A percentile compares a stretch with the other conserved stretches of the same genome.
Evolutionary conservation across 2,329 filamentous ascomycete genomes (phyloP).

Genomic region (Botrytis fabae): DNA sequence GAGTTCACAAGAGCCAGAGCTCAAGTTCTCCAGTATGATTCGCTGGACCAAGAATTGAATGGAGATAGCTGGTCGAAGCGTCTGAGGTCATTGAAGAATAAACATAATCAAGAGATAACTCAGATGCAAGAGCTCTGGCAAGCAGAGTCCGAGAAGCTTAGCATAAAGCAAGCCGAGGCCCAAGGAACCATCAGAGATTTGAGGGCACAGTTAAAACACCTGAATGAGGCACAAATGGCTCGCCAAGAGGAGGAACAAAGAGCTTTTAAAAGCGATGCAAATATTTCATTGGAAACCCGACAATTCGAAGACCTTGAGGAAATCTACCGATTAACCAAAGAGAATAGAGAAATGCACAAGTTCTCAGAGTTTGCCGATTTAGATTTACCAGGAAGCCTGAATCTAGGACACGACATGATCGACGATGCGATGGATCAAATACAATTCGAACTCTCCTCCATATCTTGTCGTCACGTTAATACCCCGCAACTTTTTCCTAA

Average conservation of each 20-base stretch:
- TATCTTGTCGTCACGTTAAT: slow-evolving; percentile 9
- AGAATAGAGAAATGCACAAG: slow-evolving; percentile 5
- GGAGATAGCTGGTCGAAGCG: background rate
- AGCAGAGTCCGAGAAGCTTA: background rate
- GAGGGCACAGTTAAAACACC: background rate
- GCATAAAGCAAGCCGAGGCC: background rate
- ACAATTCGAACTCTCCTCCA: slow-evolving; percentile 24
- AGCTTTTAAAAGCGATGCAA: background rate
- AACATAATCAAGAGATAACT: background rate
- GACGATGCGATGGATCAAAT: slow-evolving; percentile 22
- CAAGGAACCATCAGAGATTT: slow-evolving; percentile 10
- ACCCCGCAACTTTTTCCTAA: background rate
- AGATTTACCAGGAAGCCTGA: background rate
- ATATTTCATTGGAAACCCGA: background rate
- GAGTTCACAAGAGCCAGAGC: background rate
- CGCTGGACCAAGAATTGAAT: background rate
- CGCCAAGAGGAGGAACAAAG: background rate
- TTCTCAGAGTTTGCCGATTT: background rate
- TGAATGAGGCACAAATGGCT: background rate
- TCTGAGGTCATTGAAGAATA: background rate
- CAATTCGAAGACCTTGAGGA: background rate
- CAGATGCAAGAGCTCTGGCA: slow-evolving; percentile 17
- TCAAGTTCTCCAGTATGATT: no score
- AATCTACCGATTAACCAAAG: slow-evolving; percentile 9
- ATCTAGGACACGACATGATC: background rate